A percentile compares a stretch with the other conserved stretches of the same genome.
Evolutionary conservation across 1,284 basidiomycete species (phyloP).

Genomic region (Puccinia brachypodii): DNA sequence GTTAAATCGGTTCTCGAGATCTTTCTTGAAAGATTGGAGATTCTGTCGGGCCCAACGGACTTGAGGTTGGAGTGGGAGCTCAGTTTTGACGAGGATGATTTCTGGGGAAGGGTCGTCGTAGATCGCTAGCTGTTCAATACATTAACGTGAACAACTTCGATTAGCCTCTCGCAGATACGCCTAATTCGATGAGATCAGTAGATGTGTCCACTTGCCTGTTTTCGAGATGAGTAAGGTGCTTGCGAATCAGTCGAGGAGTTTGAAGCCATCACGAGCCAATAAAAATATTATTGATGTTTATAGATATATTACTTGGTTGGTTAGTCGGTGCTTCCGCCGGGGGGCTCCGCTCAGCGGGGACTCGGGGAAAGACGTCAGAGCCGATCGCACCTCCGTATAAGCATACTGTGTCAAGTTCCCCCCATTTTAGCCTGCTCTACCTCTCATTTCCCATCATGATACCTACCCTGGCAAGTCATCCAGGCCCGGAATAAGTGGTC

Average conservation of each 20-base stretch:
- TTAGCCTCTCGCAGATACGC: not conserved
- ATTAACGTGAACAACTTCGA: not conserved
- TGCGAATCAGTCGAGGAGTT: not conserved
- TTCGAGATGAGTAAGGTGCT: not conserved
- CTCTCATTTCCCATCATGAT: no score
- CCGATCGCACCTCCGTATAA: not conserved
- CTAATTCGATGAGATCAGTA: not conserved
- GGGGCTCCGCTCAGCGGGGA: not conserved
- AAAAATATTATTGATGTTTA: no score
- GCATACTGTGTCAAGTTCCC: conserved; percentile 1
- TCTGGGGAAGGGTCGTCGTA: conserved; percentile 38
- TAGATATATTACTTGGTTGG: no score
- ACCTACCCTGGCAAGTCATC: no score
- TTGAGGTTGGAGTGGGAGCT: conserved; percentile 35
- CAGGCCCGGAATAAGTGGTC: no score
- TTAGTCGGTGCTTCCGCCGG: not conserved
- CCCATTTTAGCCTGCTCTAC: no score
- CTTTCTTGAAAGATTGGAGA: conserved; percentile 12
- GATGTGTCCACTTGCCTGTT: conserved; percentile 1
- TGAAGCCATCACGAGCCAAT: not conserved
- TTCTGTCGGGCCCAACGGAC: conserved; percentile 28
- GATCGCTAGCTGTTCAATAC: conserved; percentile 27
- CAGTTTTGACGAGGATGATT: conserved; percentile 41
- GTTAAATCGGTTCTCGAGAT: conserved; percentile 1
- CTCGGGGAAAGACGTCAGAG: not conserved